Base-by-base conservation (phyloP, 2,329 filamentous ascomycete genomes). In the Basipetospora chlamydospora region DNA sequence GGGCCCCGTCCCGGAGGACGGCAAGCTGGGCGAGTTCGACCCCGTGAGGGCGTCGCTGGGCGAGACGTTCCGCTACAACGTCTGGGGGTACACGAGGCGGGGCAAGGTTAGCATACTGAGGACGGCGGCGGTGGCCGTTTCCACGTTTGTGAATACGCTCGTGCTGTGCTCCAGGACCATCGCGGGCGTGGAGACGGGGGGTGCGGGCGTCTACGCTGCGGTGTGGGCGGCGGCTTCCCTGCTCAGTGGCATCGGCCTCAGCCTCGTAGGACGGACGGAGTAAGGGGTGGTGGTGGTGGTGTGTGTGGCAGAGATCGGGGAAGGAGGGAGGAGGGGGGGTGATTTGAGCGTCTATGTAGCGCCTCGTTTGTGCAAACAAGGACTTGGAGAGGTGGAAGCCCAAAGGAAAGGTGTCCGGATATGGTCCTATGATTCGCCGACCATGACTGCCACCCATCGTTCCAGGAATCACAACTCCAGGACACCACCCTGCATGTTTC, bases 221-320 rank as follows among this genome's bases (percentile, higher is more conserved):
- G 63, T 88, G 25, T 95, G 85, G 85, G 72, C 71, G n/a, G 47
- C 66, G 16, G 80, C 79, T 6, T 69, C 73, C 3, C 52, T 68
- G 10, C 50, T 77, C 37, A 70, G 73, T 3, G 80, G 79, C 11
- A 23, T 64, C n/a, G 64, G 57, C 2, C 51, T 78, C 26, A 66
- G 63, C 20, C 55, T 64, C 38, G 65, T 75, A 28, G 56, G 64
- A 23, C 29, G 36, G 15, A 25, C 33, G n/a, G 23, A 35, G 22
- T 13, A 12, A 8, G 8, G 10, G 8, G 15, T 11, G 4, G n/a
- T 20, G 15, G 16, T 31, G 16, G 16, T 31, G 21, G 15, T 21
- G 17, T 16, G 3, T 31, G n/a, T n/a, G n/a, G n/a, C n/a, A n/a
- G n/a, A n/a, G n/a, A n/a, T n/a, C n/a, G n/a, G n/a, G n/a, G n/a